Evolutionary conservation across 305 asterid genomes (phyloP).

Genomic region (Fraxinus albicans): DNA sequence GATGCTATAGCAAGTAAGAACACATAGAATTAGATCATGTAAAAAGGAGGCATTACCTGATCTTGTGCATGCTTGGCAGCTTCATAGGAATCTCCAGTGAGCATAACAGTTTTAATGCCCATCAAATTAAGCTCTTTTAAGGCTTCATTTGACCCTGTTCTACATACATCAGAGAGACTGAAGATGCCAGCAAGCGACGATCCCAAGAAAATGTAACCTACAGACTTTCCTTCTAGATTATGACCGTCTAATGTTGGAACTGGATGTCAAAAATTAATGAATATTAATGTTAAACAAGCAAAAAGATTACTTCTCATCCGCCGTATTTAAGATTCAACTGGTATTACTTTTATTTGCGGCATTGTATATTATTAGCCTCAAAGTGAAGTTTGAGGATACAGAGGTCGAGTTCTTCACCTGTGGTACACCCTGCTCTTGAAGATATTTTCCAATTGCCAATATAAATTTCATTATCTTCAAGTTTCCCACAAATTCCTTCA

Average conservation of each 20-base stretch:
- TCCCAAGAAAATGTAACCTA: constrained; percentile 62
- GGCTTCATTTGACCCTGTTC: constrained; percentile 86
- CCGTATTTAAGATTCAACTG: neutral
- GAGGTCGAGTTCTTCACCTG: constrained; percentile 37
- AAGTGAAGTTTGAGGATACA: neutral
- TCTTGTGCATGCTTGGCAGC: constrained; percentile 74
- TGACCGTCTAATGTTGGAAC: constrained; percentile 60
- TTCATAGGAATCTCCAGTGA: constrained; percentile 74
- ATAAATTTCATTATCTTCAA: constrained; percentile 51
- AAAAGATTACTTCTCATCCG: neutral
- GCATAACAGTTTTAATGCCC: constrained; percentile 77
- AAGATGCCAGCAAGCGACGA: constrained; percentile 59
- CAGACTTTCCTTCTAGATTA: constrained; percentile 54
- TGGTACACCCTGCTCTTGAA: constrained; percentile 60
- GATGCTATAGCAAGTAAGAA: neutral
- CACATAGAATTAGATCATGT: neutral
- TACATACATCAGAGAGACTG: constrained; percentile 63
- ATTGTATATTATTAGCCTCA: neutral
- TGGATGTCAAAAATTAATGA: constrained; percentile 15
- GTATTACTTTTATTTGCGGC: neutral
- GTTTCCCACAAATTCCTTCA: constrained; percentile 76
- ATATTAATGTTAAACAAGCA: neutral
- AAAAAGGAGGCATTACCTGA: constrained; percentile 43
- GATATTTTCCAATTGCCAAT: constrained; percentile 70
- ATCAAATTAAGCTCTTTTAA: constrained; percentile 52